Evolutionary conservation across 2,329 filamentous ascomycete genomes (phyloP), one percentile per base, ranked within the genome.

Genomic region (Nemania sp.): DNA sequence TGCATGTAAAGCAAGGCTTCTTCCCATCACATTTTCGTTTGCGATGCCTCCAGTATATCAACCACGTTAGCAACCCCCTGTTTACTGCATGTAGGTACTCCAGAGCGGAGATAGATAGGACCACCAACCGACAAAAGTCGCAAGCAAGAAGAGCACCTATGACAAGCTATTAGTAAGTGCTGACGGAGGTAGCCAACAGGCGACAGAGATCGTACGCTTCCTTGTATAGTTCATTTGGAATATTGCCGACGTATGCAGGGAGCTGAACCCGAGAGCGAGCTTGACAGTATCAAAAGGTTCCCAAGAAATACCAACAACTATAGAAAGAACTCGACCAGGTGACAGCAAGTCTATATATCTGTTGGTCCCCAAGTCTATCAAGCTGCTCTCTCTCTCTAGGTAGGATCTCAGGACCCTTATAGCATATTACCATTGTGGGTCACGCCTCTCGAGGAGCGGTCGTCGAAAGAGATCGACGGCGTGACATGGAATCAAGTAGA

Each of bases 11-110:
- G 59, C 76, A 78, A 7, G 76, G 75, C 40, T 67, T 71, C 56
- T 76, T 73, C 37, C 75, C 75, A 56, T 77, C 74, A 63, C 75
- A 78, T 56, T 74, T 68, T 54, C 74, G 70, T 63, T 78, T 78
- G 32, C 75, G 70, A 59, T 76, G 72, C 46, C 76, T 73, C 34
- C 12, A 49, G 20, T 18, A 50, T 25, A 42, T 56, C 25, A 58
- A 58, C 63, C 39, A 68, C 62, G 52, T 65, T 52, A 62, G 37
- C 48, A 54, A n/a, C 57, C 35, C 20, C 51, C 40, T 37, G 15
- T 51, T 42, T 29, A 49, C 17, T 29, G 40, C 25, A 46, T 32
- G 25, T 3, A 35, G 34, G 9, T 34, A n/a, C 21, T n/a, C 53
- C 21, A 53, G n/a, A 43, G 17, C 34, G 25, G 39, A 18, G 42